Percentiles rank a stretch among this genome's conserved stretches.
phyloP scores from a whole-genome alignment of 179 eudicot species.

The Vitellaria paradoxa region DNA sequence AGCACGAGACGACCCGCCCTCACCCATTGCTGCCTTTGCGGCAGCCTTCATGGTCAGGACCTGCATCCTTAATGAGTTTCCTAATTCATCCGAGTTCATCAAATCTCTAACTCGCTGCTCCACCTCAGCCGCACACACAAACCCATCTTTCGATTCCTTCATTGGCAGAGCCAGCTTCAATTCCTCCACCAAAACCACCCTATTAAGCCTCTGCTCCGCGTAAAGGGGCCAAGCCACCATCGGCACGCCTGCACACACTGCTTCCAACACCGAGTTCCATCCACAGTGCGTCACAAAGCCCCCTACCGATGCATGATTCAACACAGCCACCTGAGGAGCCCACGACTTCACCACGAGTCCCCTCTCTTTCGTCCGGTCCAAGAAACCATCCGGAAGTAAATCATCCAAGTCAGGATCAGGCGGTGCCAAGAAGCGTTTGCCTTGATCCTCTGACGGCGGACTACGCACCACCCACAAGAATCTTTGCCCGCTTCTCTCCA shows the following conservation, averaged over 20 bases:
- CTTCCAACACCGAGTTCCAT: slow-evolving; percentile 67
- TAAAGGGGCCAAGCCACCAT: slow-evolving; percentile 63
- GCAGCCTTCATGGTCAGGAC: slow-evolving; percentile 5
- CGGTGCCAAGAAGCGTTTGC: slow-evolving; percentile 21
- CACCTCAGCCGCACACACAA: slow-evolving; percentile 35
- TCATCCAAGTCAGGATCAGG: slow-evolving; percentile 40
- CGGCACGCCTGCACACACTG: slow-evolving; percentile 47
- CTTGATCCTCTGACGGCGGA: slow-evolving; percentile 31
- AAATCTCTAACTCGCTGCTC: slow-evolving; percentile 37
- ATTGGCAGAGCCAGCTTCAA: slow-evolving; percentile 38
- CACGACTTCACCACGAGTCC: slow-evolving; percentile 54
- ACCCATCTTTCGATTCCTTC: slow-evolving; percentile 27
- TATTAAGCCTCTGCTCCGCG: slow-evolving; percentile 56
- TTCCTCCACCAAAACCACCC: slow-evolving; percentile 41
- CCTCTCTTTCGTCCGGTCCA: slow-evolving; percentile 39
- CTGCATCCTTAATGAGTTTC: slow-evolving; percentile 23
- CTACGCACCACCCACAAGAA: slow-evolving; percentile 60
- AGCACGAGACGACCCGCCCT: slow-evolving; percentile 38
- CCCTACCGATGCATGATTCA: slow-evolving; percentile 50
- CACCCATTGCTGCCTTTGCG: slow-evolving; percentile 25
- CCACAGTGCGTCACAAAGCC: slow-evolving; percentile 71
- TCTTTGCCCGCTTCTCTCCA: slow-evolving; percentile 51
- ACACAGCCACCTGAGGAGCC: slow-evolving; percentile 56
- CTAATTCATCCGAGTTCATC: slow-evolving; percentile 29
- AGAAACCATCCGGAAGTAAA: slow-evolving; percentile 49